Evolutionary conservation across 257 asterid species (phyloP).

Genomic region (Solanum ahanhuiri): DNA sequence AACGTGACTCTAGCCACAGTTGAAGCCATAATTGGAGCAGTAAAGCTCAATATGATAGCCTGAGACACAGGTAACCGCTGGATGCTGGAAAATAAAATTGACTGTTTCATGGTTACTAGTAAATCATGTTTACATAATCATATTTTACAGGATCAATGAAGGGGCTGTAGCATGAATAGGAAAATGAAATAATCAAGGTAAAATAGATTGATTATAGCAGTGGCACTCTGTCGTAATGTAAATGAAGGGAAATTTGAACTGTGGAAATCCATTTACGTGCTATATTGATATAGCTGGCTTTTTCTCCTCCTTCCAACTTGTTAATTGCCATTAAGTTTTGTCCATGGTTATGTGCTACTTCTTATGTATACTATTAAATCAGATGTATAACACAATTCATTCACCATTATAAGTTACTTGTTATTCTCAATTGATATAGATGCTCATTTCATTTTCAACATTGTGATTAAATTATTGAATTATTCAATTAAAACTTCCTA

Average conservation of each 20-base stretch:
- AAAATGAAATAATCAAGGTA: not conserved
- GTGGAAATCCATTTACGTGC: not conserved
- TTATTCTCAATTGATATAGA: not conserved
- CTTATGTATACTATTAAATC: not conserved
- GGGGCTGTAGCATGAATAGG: not conserved
- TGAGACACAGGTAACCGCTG: slow-evolving; percentile 27
- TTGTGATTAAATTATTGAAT: not conserved
- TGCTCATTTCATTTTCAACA: not conserved
- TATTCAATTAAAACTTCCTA: not conserved
- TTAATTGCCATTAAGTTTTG: not conserved
- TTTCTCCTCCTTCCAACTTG: not conserved
- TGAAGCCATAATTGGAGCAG: slow-evolving; percentile 33
- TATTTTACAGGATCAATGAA: not conserved
- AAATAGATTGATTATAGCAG: not conserved
- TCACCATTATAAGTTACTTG: not conserved
- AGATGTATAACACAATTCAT: not conserved
- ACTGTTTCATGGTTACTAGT: slow-evolving; percentile 15
- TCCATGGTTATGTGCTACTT: not conserved
- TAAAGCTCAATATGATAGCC: slow-evolving; percentile 24
- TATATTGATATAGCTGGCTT: not conserved
- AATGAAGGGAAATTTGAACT: not conserved
- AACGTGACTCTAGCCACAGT: slow-evolving; percentile 20
- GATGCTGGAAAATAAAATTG: slow-evolving; percentile 23
- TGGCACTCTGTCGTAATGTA: not conserved
- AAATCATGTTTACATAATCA: slow-evolving; percentile 5